A percentile compares a stretch with the other conserved stretches of the same genome.
These are phyloP conservation scores for Ganoderma sinense DNA, from an alignment of 1,284 basidiomycete genomes.

Conservation along the genomic window DNA sequence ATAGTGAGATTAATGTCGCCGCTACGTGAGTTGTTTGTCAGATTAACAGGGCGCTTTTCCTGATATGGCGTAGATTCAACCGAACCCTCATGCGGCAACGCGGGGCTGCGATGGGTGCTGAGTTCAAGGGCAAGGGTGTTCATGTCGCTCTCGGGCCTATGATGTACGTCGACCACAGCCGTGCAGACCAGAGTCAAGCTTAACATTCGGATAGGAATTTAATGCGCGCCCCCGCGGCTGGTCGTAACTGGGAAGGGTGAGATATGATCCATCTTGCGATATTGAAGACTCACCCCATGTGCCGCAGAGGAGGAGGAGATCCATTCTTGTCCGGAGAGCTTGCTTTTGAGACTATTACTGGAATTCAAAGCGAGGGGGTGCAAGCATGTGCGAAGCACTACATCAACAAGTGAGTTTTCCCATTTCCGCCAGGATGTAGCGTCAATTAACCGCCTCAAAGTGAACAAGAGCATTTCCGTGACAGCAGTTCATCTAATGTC, in stretches of 20 bases:
- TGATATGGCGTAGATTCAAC: conserved; percentile 56
- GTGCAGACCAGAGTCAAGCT: background rate
- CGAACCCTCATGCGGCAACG: conserved; percentile 70
- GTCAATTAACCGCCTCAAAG: conserved; percentile 24
- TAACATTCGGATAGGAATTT: conserved; percentile 51
- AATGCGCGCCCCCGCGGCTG: conserved; percentile 67
- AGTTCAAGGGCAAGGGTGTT: conserved; percentile 75
- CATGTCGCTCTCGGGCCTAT: conserved; percentile 68
- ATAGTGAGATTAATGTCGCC: conserved; percentile 73
- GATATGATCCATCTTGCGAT: conserved; percentile 34
- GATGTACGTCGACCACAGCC: conserved; percentile 44
- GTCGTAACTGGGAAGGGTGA: conserved; percentile 75
- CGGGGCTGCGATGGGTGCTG: conserved; percentile 70
- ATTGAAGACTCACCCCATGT: background rate
- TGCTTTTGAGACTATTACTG: conserved; percentile 62
- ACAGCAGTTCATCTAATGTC: conserved; percentile 62
- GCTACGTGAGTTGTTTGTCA: conserved; percentile 54
- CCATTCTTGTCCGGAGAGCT: conserved; percentile 71
- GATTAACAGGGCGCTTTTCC: background rate
- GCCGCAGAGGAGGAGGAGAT: conserved; percentile 53
- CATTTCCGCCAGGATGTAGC: background rate
- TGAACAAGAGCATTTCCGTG: conserved; percentile 67
- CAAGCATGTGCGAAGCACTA: conserved; percentile 70
- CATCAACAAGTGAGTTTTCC: conserved; percentile 53
- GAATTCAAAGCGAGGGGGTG: conserved; percentile 70